phyloP scores from a whole-genome alignment of 2,329 filamentous ascomycete genomes.

The Leptosphaerulina australis region DNA sequence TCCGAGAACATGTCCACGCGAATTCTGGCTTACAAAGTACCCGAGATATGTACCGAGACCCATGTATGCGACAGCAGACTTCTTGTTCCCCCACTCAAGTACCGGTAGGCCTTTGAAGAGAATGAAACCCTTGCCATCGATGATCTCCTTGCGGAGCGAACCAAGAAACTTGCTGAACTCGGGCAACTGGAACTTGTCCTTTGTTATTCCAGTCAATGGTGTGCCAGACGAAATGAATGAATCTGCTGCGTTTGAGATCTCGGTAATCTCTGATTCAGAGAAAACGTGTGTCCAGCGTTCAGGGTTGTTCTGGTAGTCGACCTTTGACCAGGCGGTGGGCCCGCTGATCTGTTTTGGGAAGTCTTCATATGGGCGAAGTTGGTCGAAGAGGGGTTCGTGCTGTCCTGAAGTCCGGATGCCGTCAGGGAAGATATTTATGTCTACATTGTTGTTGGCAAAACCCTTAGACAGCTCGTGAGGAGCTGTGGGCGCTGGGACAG shows the following conservation, averaged over 20 bases:
- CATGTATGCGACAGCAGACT: constrained; percentile 78
- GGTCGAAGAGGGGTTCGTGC: constrained; percentile 69
- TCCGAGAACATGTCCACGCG: constrained; percentile 80
- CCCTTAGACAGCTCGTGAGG: constrained; percentile 46
- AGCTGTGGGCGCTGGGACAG: constrained; percentile 44
- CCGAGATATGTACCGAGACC: constrained; percentile 82
- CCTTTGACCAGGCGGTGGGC: constrained; percentile 72
- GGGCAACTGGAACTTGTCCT: constrained; percentile 68
- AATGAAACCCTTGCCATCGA: constrained; percentile 88
- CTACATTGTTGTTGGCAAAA: constrained; percentile 42
- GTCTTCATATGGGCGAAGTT: constrained; percentile 68
- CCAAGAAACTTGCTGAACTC: constrained; percentile 60
- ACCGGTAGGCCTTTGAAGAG: constrained; percentile 88
- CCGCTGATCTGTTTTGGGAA: constrained; percentile 76
- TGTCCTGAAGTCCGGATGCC: constrained; percentile 74
- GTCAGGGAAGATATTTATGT: constrained; percentile 64
- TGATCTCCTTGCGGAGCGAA: constrained; percentile 66
- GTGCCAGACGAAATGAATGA: constrained; percentile 68
- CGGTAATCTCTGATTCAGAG: constrained; percentile 67
- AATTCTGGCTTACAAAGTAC: constrained; percentile 88
- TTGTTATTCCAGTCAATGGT: constrained; percentile 73
- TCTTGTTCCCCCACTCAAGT: constrained; percentile 73
- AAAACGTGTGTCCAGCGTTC: constrained; percentile 77
- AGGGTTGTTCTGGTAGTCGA: constrained; percentile 66
- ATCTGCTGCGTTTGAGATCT: constrained; percentile 71